Base-by-base conservation (phyloP, 805 yeast species). In the Cyberlindnera saturnus region DNA sequence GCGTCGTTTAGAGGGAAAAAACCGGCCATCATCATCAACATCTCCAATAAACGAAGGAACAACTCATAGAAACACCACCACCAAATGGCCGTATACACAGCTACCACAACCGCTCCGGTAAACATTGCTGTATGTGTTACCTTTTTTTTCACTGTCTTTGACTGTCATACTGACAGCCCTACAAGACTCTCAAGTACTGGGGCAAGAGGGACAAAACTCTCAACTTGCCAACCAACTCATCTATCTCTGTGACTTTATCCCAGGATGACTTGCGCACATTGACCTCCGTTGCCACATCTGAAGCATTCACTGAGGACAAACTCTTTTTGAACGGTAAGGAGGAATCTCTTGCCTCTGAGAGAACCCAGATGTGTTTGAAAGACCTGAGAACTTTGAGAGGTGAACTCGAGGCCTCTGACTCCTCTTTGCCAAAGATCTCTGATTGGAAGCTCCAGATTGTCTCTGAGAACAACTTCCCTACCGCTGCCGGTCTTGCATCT, bases 401-500 rank as follows among this genome's bases (percentile, higher is more conserved):
- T 23, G 69, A 73, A 49, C 56, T 84, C 40, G 97, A 90, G 64
- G 52, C 51, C 2, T 49, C 53, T 14, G 78, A 86, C 57, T 32
- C 71, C 0, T 47, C 67, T 1, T 65, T 82, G 50, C 86, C 90
- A 34, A 72, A 69, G 56, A 70, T 89, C 46, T 75, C 91, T 29
- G 56, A 69, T 16, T 79, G 76, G 76, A 73, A 75, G 40, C 70
- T 93, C 44, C 87, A 82, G 56, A 85, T 93, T 53, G 95, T 87
- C 13, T 82, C 95, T 23, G 96, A 88, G 61, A 93, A 93, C 70
- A 93, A 93, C 67, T 93, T 93, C 74, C 99, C 99, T 41, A 93
- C 99, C 20, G 99, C 99, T 29, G 99, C 99, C 6, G 99, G 99
- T 3, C 75, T 93, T 55, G 99, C 99, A 0, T 88, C 96, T 1